A percentile compares a stretch with the other conserved stretches of the same genome.
Conservation (phyloP, 106 monocot species). For the Narthecium ossifragum region DNA sequence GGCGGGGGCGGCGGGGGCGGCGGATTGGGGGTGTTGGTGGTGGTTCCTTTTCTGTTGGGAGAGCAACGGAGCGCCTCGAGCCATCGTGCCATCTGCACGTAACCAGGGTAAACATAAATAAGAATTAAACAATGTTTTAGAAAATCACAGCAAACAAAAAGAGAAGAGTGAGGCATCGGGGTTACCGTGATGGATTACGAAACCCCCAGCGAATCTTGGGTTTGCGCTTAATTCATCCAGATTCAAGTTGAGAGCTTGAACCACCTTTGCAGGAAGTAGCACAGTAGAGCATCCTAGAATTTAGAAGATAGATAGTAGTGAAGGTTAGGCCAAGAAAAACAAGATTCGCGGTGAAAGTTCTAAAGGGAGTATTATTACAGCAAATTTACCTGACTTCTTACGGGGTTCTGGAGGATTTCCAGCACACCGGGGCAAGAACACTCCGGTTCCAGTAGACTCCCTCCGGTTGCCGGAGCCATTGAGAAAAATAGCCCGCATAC, state of each 20-base stretch:
- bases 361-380: background rate
- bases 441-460: slow-evolving; percentile 31
- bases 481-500: slow-evolving; percentile 25
- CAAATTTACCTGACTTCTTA: slow-evolving; percentile 19
- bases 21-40: too few relatives aligned
- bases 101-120: too few relatives aligned
- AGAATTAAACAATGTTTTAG: too few relatives aligned
- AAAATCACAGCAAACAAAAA: too few relatives aligned
- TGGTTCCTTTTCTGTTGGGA: too few relatives aligned
- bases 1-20: too few relatives aligned
- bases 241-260: slow-evolving; percentile 33
- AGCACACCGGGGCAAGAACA: slow-evolving; percentile 26
- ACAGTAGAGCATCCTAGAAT: slow-evolving; percentile 24
- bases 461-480: background rate
- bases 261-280: slow-evolving; percentile 27
- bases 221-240: slow-evolving; percentile 14
- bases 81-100: too few relatives aligned
- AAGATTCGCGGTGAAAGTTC: too few relatives aligned
- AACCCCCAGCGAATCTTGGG: too few relatives aligned
- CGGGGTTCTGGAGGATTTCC: slow-evolving; percentile 7
- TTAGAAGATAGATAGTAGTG: background rate
- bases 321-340: background rate
- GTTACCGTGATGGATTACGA: too few relatives aligned
- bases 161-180: too few relatives aligned
- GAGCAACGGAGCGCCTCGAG: too few relatives aligned